phyloP scores from a whole-genome alignment of 176 grass and related monocot genomes.

The Paspalum vaginatum region DNA sequence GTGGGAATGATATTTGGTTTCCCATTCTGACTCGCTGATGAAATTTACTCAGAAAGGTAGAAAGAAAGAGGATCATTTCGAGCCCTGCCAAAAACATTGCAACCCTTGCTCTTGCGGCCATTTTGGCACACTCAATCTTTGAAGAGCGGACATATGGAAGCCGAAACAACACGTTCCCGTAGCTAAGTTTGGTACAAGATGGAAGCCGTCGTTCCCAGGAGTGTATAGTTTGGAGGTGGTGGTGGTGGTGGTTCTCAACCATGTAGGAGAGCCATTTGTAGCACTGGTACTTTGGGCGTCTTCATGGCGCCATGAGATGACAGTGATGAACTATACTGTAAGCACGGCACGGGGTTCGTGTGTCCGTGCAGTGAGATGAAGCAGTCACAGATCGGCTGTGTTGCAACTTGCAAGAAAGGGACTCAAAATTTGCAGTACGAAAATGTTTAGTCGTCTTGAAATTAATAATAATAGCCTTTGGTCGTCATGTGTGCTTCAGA shows the following conservation, averaged over 20 bases:
- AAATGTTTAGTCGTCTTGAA: background rate
- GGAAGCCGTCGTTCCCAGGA: constrained; percentile 1
- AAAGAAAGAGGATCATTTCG: background rate
- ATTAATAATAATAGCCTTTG: background rate
- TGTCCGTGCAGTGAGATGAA: constrained; percentile 11
- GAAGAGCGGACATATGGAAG: background rate
- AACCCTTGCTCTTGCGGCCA: background rate
- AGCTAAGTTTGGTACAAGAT: constrained; percentile 24
- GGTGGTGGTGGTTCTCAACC: background rate
- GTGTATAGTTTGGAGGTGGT: constrained; percentile 21
- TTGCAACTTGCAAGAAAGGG: background rate
- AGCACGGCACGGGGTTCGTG: background rate
- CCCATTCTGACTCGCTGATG: constrained; percentile 17
- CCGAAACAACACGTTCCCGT: background rate
- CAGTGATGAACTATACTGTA: constrained; percentile 22
- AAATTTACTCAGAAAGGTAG: background rate
- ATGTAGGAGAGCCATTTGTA: constrained; percentile 19
- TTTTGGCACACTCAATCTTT: constrained; percentile 3
- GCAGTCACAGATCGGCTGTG: background rate
- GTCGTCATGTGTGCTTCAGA: background rate
- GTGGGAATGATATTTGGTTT: constrained; percentile 4
- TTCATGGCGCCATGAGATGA: constrained; percentile 28
- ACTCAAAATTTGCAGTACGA: background rate
- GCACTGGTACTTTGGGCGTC: background rate
- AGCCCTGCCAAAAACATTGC: background rate